Base-by-base conservation (phyloP, 352 stramenopile genomes). In the Pythium sukuiense region DNA sequence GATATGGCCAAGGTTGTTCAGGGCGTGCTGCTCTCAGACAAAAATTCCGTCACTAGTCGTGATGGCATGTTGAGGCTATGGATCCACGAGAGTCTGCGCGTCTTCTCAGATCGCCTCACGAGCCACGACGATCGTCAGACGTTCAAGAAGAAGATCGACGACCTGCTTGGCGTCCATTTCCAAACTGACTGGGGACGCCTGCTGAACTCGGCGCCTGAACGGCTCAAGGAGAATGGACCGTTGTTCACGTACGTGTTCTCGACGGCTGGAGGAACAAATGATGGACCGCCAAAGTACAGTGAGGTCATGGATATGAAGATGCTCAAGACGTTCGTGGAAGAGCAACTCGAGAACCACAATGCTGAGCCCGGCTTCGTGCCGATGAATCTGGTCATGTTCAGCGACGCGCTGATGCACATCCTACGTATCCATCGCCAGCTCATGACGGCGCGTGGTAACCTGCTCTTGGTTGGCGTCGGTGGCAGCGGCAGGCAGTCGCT, bases 71-170 rank as follows among this genome's bases (percentile, higher is more conserved):
- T 96, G 7, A 72, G 93, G 0, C 73, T 98, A 0, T 98, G 93
- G 93, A 74, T 95, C 41, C 93, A 98, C 62, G 93, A 98, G 71
- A 88, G 75, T 52, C 59, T 95, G 16, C 85, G 93, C 0, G 90
- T 98, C 11, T 98, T 98, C 59, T 89, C 84, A 1, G 93, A 98
- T 65, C 87, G 93, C 0, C 78, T 98, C 13, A 98, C 96, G 3
- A 96, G 81, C 55, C 63, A 72, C 2, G 87, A 93, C 13, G 95
- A 98, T 63, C 88, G 95, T 12, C 68, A 85, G 20, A 96, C 79
- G 56, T 98, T 98, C 71, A 95, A 97, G 57, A 83, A 76, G 55
- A 94, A 87, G 45, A 76, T 93, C 11, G 85, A 93, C 20, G 87
- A 96, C 30, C 65, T 95, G 4, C 67, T 95, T 7, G 72, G 81